Conservation (phyloP, 2,329 filamentous ascomycete genomes). For the Calonectria hawksworthii region DNA sequence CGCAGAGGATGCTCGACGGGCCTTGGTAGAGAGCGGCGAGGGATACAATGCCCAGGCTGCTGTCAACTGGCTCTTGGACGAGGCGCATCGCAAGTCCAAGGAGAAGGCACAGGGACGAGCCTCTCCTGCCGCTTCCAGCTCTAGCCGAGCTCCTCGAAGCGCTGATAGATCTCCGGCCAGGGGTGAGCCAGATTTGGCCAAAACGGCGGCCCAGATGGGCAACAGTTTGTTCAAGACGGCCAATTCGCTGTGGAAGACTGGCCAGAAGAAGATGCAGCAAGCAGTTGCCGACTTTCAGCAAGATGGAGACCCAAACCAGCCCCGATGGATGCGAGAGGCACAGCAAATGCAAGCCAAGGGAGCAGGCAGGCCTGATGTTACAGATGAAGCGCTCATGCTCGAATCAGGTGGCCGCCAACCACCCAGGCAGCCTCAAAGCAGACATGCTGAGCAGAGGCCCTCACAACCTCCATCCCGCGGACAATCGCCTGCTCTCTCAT, state of each 20-base stretch:
- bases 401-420: conserved; percentile 73
- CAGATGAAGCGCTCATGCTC: conserved; percentile 84
- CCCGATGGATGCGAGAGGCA: conserved; percentile 94
- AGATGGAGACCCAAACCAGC: conserved; percentile 81
- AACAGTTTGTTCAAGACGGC: conserved; percentile 92
- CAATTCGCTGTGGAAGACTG: conserved; percentile 94
- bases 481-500: conserved; percentile 64
- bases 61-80: conserved; percentile 89
- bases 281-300: conserved; percentile 89
- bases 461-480: conserved; percentile 58
- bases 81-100: conserved; percentile 88
- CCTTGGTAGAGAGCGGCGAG: conserved; percentile 83
- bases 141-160: conserved; percentile 47
- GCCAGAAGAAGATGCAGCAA: conserved; percentile 93
- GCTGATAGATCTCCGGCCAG: conserved; percentile 69
- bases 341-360: conserved; percentile 59
- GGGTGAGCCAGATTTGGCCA: conserved; percentile 80
- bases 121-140: conserved; percentile 55
- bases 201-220: conserved; percentile 86
- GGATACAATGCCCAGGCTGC: conserved; percentile 88
- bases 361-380: conserved; percentile 59
- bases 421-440: conserved; percentile 43
- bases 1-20: conserved; percentile 83
- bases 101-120: conserved; percentile 74
- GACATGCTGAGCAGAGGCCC: conserved; percentile 45